A percentile compares a stretch with the other conserved stretches of the same genome.
Conservation (phyloP, 2,329 filamentous ascomycete species). For the Lasiodiplodia sp. region DNA sequence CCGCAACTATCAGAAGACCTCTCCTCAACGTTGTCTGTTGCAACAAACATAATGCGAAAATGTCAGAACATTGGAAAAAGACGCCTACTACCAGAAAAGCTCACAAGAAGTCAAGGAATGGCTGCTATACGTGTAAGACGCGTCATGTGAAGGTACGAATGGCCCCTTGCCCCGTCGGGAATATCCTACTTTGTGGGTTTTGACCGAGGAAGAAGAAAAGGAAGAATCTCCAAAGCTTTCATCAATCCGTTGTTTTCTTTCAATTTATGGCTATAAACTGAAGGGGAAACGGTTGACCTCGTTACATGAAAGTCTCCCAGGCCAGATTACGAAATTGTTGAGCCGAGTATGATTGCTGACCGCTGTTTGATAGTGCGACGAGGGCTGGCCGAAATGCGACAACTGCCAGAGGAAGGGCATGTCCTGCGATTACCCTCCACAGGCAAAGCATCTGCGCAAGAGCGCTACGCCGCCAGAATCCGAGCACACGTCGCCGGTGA, state of each 20-base stretch:
- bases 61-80: background rate
- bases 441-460: background rate
- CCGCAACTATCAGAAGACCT: background rate
- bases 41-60: background rate
- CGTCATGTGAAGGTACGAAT: constrained; percentile 6
- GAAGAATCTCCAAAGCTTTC: background rate
- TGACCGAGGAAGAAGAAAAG: no score
- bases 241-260: background rate
- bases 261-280: background rate
- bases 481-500: background rate
- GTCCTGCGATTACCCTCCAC: background rate
- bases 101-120: background rate
- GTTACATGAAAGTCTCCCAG: background rate
- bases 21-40: background rate
- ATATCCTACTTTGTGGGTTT: background rate
- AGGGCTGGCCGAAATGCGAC: background rate
- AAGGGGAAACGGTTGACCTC: background rate
- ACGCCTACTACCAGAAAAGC: background rate
- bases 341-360: background rate
- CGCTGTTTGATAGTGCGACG: background rate
- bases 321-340: background rate
- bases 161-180: background rate
- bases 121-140: constrained; percentile 1
- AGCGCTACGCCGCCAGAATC: no score
- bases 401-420: background rate